These are phyloP conservation scores for Yamadazyma songkhlaensis DNA, from an alignment of 1,139 yeast species.

Conservation along the genomic window DNA sequence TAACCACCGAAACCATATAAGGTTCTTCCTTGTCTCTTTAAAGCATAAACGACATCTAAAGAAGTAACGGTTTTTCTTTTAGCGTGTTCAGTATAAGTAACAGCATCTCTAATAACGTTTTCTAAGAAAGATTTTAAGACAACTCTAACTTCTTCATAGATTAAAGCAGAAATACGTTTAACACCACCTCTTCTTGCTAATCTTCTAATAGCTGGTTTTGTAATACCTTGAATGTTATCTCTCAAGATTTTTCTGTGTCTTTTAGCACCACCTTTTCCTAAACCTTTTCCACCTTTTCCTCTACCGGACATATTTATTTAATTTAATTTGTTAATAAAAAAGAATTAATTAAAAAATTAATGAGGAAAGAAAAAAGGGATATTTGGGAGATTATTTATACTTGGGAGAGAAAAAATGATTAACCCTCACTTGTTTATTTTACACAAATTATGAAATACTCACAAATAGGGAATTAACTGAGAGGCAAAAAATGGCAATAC, in stretches of 20 bases:
- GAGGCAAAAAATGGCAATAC: slow-evolving; percentile 1
- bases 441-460: neutral
- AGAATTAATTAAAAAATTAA: slow-evolving; percentile 3
- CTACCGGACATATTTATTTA: slow-evolving; percentile 83
- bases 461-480: neutral
- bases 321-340: neutral
- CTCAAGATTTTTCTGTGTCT: slow-evolving; percentile 99
- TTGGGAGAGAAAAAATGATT: neutral
- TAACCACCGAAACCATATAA: slow-evolving; percentile 99
- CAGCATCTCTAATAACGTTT: slow-evolving; percentile 98
- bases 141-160: slow-evolving; percentile 98
- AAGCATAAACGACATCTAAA: slow-evolving; percentile 97
- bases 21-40: slow-evolving; percentile 99
- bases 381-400: slow-evolving; percentile 2
- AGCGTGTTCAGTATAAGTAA: slow-evolving; percentile 99
- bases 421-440: slow-evolving; percentile 1
- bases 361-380: slow-evolving; percentile 13
- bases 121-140: slow-evolving; percentile 95
- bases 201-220: slow-evolving; percentile 99
- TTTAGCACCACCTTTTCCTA: slow-evolving; percentile 99
- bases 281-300: slow-evolving; percentile 99
- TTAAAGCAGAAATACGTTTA: slow-evolving; percentile 98
- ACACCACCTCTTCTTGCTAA: slow-evolving; percentile 99
- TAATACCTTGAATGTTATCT: slow-evolving; percentile 99
- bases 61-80: slow-evolving; percentile 99